Evolutionary conservation across 208 protist species (phyloP).

Genomic region (Wallacemonas sp.): DNA sequence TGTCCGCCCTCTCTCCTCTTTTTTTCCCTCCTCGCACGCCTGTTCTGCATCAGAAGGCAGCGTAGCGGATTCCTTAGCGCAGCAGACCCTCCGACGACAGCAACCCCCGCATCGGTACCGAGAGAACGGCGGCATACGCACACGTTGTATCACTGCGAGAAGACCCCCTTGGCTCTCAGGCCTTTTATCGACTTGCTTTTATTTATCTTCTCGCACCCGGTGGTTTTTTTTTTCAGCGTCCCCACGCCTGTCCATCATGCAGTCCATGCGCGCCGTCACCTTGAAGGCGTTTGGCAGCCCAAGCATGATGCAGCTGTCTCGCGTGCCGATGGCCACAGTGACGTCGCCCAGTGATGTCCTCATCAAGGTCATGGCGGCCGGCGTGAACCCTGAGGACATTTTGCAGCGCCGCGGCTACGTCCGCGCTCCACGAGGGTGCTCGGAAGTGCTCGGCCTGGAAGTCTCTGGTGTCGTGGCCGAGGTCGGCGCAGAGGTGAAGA

Average conservation of each 20-base stretch:
- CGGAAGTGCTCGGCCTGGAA: constrained; percentile 89
- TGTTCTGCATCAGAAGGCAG: too few species aligned
- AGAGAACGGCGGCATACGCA: too few species aligned
- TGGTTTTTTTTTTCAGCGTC: not conserved
- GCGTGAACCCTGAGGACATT: constrained; percentile 88
- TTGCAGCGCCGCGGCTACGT: constrained; percentile 84
- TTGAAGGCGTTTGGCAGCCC: constrained; percentile 68
- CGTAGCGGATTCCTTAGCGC: too few species aligned
- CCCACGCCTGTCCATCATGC: constrained; percentile 26
- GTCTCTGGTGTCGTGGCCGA: constrained; percentile 81
- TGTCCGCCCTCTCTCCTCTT: too few species aligned
- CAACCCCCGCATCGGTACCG: too few species aligned
- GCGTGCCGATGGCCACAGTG: constrained; percentile 37
- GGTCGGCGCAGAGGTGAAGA: constrained; percentile 51
- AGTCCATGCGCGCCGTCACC: constrained; percentile 77
- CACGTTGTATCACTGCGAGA: too few species aligned
- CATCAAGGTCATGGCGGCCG: constrained; percentile 86
- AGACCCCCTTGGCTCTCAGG: too few species aligned
- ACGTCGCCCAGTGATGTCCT: constrained; percentile 54
- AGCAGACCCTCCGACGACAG: too few species aligned
- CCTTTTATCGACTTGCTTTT: too few species aligned
- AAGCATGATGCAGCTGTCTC: constrained; percentile 57
- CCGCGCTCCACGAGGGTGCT: constrained; percentile 75
- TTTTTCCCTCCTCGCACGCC: too few species aligned
- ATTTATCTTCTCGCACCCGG: too few species aligned